These are phyloP conservation scores for Gentiana dahurica DNA, from an alignment of 257 asterid genomes.

Conservation along the genomic window DNA sequence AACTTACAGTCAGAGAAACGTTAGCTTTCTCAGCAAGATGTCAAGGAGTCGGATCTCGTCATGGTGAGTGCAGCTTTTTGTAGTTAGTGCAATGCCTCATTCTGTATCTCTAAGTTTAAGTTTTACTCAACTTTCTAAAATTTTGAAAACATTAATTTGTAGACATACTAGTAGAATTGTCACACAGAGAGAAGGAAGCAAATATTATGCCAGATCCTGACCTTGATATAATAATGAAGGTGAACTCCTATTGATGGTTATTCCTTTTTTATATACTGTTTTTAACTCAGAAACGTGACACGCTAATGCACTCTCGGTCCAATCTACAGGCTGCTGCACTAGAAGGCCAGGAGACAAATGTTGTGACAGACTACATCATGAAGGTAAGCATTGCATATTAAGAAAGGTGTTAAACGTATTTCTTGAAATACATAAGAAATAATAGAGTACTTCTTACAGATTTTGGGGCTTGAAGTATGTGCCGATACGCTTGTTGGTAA, in stretches of 20 bases:
- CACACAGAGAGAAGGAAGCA: slow-evolving; percentile 34
- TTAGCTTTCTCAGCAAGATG: slow-evolving; percentile 8
- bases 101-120: not conserved
- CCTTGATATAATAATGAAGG: slow-evolving; percentile 37
- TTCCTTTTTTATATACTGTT: no score
- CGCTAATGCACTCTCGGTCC: not conserved
- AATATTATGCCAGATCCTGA: slow-evolving; percentile 45
- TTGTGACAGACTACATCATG: slow-evolving; percentile 6
- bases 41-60: slow-evolving; percentile 9
- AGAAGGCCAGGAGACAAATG: slow-evolving; percentile 1
- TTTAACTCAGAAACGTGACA: no score
- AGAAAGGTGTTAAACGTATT: not conserved
- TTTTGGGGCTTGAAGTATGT: slow-evolving; percentile 34
- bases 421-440: not conserved
- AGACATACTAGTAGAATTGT: slow-evolving; percentile 37
- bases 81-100: not conserved
- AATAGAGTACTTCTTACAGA: slow-evolving; percentile 1
- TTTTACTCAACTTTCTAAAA: not conserved
- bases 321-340: slow-evolving; percentile 4
- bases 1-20: slow-evolving; percentile 5
- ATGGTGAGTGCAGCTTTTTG: slow-evolving; percentile 1
- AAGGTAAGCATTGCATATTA: not conserved
- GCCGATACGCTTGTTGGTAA: slow-evolving; percentile 88
- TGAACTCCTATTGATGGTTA: not conserved
- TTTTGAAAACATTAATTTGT: slow-evolving; percentile 9